Conservation (phyloP, 768 basidiomycete species). For the Tephrocybe sp. region DNA sequence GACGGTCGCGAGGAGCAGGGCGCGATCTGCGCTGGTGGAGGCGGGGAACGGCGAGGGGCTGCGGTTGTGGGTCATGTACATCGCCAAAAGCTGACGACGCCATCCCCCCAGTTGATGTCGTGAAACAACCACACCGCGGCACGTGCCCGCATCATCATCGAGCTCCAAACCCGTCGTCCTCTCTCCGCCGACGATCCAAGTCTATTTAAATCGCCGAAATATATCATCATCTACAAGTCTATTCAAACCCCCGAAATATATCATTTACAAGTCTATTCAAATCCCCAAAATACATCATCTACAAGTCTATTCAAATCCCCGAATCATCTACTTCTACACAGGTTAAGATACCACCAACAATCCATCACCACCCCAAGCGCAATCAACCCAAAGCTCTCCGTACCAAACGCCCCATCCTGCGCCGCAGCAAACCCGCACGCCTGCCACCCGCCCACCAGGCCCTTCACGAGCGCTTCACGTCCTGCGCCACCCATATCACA, state of each 20-base stretch:
- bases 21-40: slow-evolving; percentile 24
- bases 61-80: slow-evolving; percentile 6
- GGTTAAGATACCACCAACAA: slow-evolving; percentile 37
- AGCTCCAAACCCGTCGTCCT: too few relatives aligned
- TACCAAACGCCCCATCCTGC: slow-evolving; percentile 41
- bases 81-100: slow-evolving; percentile 1
- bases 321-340: too few relatives aligned
- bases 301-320: too few relatives aligned
- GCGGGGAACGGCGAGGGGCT: slow-evolving; percentile 21
- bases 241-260: too few relatives aligned
- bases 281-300: too few relatives aligned
- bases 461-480: slow-evolving; percentile 29
- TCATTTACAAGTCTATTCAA: too few relatives aligned
- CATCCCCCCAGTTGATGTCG: not conserved
- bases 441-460: slow-evolving; percentile 55
- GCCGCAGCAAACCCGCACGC: slow-evolving; percentile 58
- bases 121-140: slow-evolving; percentile 12
- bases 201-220: too few relatives aligned
- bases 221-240: too few relatives aligned
- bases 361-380: slow-evolving; percentile 59
- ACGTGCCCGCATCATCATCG: too few relatives aligned
- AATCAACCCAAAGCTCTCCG: slow-evolving; percentile 66
- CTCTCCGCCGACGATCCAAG: not conserved
- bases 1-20: slow-evolving; percentile 57
- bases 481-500: slow-evolving; percentile 20